Percentiles rank a stretch among this genome's conserved stretches.
These are phyloP conservation scores for Clarireedia paspali DNA, from an alignment of 2,329 filamentous ascomycete genomes.

Conservation along the genomic window DNA sequence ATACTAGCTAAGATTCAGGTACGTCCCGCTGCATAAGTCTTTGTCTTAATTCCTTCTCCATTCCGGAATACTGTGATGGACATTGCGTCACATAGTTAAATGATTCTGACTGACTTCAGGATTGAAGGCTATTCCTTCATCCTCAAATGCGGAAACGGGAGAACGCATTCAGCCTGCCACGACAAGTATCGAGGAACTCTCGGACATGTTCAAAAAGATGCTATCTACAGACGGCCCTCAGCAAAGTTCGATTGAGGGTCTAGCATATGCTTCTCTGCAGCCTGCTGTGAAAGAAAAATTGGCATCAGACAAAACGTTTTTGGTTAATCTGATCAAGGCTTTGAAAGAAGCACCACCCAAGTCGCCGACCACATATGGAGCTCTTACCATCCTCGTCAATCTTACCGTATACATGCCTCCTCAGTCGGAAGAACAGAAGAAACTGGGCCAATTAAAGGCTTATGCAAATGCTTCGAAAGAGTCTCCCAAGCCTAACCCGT, in stretches of 20 bases:
- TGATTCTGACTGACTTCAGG: constrained; percentile 29
- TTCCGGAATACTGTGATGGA: constrained; percentile 11
- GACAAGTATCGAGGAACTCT: constrained; percentile 58
- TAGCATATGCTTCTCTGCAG: constrained; percentile 86
- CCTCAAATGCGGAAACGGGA: constrained; percentile 22
- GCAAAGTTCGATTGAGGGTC: constrained; percentile 75
- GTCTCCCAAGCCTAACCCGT: constrained; percentile 50
- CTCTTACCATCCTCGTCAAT: constrained; percentile 77
- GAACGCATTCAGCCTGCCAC: constrained; percentile 41
- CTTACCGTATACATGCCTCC: constrained; percentile 72
- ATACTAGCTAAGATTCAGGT: constrained; percentile 66
- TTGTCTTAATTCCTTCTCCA: background rate
- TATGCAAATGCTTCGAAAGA: constrained; percentile 82
- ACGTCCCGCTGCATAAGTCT: constrained; percentile 30
- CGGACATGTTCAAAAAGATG: constrained; percentile 58
- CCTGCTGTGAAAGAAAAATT: constrained; percentile 79
- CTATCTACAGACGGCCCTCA: constrained; percentile 51
- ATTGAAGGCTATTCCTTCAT: constrained; percentile 29
- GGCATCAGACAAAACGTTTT: constrained; percentile 57
- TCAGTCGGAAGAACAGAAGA: constrained; percentile 84
- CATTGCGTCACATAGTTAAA: constrained; percentile 17
- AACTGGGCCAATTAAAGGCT: constrained; percentile 83
- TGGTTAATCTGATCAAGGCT: constrained; percentile 61
- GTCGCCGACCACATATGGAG: constrained; percentile 73
- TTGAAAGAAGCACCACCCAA: constrained; percentile 52